Base-by-base conservation (phyloP, 2,329 filamentous ascomycete genomes). In the Penicillium freii region DNA sequence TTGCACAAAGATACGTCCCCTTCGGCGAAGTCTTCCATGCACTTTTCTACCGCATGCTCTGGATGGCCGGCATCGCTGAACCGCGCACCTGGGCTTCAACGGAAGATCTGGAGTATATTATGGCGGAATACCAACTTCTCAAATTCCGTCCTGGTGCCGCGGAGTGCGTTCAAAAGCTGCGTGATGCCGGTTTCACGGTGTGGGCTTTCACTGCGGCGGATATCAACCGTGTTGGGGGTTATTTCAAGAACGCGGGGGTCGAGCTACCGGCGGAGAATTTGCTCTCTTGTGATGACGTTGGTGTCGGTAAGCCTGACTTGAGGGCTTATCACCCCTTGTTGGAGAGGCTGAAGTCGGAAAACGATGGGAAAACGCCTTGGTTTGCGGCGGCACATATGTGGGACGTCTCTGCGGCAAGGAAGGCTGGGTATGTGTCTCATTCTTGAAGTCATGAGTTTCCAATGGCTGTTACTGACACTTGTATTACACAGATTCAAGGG, bases 11-110 rank as follows among this genome's bases (percentile, higher is more conserved):
- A 13, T 79, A 80, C 60, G 69, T 62, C 1, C 66, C 69, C 0
- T 80, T 75, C 57, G 71, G 67, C 13, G 60, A 72, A 4, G 69
- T 79, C 11, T 71, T 80, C 51, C 64, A 67, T 17, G 65, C 69
- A 0, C 58, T 78, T 5, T 80, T 80, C 69, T 79, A 76, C 59
- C 76, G 78, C n/a, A 73, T 73, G 1, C 66, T 80, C 44, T 70
- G 69, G 58, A 71, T 76, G 56, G 65, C 72, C 2, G 78, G 77
- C 5, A 69, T 80, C 38, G 17, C 63, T 4, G 69, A 77, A 23
- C 77, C 78, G 1, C 69, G 75, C 1, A 50, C 57, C 1, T 67
- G 78, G 34, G 75, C 74, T 0, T 73, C 70, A 0, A 66, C 76
- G 0, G 73, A 73, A 4, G 77, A 80, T 50, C 69, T 75, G 1